phyloP scores from a whole-genome alignment of 2,329 filamentous ascomycete genomes.

The Pseudocercospora eumusae region DNA sequence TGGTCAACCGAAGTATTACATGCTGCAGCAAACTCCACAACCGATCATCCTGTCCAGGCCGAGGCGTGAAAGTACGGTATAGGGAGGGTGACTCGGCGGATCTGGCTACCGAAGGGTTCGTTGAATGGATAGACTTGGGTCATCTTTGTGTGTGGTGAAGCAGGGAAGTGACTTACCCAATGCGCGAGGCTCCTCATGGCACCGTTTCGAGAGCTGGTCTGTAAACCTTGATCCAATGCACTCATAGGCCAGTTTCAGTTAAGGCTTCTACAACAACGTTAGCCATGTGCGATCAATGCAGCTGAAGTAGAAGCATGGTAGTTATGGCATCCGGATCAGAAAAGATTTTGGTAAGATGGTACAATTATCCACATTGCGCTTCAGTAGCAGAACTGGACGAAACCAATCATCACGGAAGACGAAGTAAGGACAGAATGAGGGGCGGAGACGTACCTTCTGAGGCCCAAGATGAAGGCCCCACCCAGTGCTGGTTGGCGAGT shows the following conservation, averaged over 20 bases:
- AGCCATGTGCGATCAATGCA: not conserved
- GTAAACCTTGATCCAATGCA: too few species aligned
- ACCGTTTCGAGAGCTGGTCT: not conserved
- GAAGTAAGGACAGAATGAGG: slow-evolving; percentile 11
- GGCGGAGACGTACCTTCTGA: slow-evolving; percentile 25
- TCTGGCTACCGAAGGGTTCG: slow-evolving; percentile 40
- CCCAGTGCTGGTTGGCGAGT: not conserved
- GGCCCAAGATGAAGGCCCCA: not conserved
- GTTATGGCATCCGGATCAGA: slow-evolving; percentile 36
- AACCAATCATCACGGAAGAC: slow-evolving; percentile 44
- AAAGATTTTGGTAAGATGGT: slow-evolving; percentile 43
- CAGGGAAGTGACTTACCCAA: slow-evolving; percentile 22
- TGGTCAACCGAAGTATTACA: slow-evolving; percentile 27
- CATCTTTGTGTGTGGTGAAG: slow-evolving; percentile 37
- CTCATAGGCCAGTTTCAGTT: not conserved
- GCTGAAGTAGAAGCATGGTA: not conserved
- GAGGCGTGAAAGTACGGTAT: slow-evolving; percentile 40
- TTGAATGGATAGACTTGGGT: slow-evolving; percentile 46
- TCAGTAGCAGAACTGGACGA: slow-evolving; percentile 46
- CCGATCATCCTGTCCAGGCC: slow-evolving; percentile 40
- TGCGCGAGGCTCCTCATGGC: not conserved
- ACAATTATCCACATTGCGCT: slow-evolving; percentile 41
- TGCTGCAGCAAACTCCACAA: slow-evolving; percentile 42
- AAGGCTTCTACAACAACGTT: not conserved
- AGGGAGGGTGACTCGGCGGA: slow-evolving; percentile 42